Base-by-base conservation (phyloP, 345 rosid genomes). In the Conringia planisiliqua region DNA sequence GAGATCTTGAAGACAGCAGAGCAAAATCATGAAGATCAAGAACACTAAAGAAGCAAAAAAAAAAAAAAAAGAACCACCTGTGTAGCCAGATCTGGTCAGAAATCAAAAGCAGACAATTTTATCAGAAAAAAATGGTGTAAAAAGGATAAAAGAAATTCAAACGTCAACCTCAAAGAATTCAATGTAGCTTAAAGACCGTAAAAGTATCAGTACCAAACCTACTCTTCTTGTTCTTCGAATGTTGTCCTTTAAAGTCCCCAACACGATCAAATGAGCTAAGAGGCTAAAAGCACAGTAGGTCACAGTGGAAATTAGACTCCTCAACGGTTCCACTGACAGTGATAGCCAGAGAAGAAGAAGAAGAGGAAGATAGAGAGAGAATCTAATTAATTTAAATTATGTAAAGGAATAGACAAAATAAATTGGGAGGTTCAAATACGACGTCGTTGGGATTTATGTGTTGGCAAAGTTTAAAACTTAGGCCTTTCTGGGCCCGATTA, bases 271-370 rank as follows among this genome's bases (percentile, higher is more conserved):
- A 7, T 47, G 61, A 67, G 62, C 54, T 27, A 67, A 46, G 27
- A 58, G 70, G 26, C 70, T 40, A 60, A 62, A 68, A 38, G 62
- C 29, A 48, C 1, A 27, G 72, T 74, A 39, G 64, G 46, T 60
- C 56, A 61, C 57, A 14, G 48, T 68, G 69, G 42, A 59, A 29
- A 47, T 58, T 66, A 75, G 68, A 61, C 69, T 51, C 51, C 64
- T 47, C 79, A 76, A 76, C 79, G 75, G 79, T 69, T 76, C 79
- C 79, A 76, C 59, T 76, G 79, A 76, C 7, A 62, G 79, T 43
- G 75, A 76, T 62, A 58, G 66, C 43, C 16, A 17, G 22, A 42
- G 50, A 42, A 13, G 72, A 16, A 10, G 63, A 22, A 2, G 68
- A n/a, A 20, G 65, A 29, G 39, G 52, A 40, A 40, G 52, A 70